Percentiles rank a stretch among this genome's conserved stretches.
Conservation (phyloP, 306 rosid species). For the Gynostemma pentaphyllum region DNA sequence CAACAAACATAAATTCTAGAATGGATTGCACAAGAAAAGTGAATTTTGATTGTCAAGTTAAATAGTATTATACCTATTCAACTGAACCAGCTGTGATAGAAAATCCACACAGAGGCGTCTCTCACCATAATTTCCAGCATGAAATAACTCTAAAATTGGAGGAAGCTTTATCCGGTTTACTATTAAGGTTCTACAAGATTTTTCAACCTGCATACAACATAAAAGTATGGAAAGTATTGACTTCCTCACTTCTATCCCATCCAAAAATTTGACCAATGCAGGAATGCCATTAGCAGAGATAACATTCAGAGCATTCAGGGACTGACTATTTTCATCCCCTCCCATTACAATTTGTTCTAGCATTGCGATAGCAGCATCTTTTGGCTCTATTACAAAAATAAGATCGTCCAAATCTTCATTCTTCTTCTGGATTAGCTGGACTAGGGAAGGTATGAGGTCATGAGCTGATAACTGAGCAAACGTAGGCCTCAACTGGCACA, state of each 20-base stretch:
- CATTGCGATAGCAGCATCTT: constrained; percentile 57
- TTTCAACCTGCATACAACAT: constrained; percentile 79
- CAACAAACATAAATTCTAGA: not conserved
- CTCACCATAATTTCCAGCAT: constrained; percentile 58
- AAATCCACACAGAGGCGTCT: constrained; percentile 63
- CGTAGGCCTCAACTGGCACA: constrained; percentile 63
- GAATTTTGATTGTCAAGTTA: not conserved
- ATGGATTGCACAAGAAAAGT: not conserved
- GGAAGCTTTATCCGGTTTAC: constrained; percentile 55
- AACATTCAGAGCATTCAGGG: constrained; percentile 48
- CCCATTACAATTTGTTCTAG: constrained; percentile 67
- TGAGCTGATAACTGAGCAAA: constrained; percentile 55
- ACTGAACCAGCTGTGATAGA: constrained; percentile 75
- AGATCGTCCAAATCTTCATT: constrained; percentile 43
- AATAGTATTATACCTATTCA: constrained; percentile 37
- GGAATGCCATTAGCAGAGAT: constrained; percentile 72
- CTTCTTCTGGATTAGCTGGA: constrained; percentile 39
- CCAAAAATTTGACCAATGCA: constrained; percentile 41
- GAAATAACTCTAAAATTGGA: constrained; percentile 64
- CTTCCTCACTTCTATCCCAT: constrained; percentile 48
- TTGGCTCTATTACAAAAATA: constrained; percentile 56
- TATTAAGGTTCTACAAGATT: constrained; percentile 48
- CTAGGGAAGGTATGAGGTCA: constrained; percentile 60
- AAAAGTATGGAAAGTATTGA: constrained; percentile 58
- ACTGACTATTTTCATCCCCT: constrained; percentile 68